A percentile compares a stretch with the other conserved stretches of the same genome.
phyloP scores from a whole-genome alignment of 2,329 filamentous ascomycete genomes.

The Cyphellophora attinorum region DNA sequence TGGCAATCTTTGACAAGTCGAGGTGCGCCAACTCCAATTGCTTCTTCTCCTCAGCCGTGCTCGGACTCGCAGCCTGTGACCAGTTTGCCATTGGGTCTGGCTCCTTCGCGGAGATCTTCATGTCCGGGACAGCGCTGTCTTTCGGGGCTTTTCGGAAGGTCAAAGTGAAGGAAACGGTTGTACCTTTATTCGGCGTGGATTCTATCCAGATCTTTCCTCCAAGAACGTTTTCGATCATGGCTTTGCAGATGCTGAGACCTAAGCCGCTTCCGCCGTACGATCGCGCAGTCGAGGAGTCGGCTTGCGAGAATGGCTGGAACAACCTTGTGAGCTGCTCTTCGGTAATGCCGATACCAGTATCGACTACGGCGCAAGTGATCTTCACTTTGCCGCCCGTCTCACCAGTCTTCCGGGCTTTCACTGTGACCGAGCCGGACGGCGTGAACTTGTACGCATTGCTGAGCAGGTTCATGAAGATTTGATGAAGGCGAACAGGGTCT shows the following conservation, averaged over 20 bases:
- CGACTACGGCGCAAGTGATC: conserved; percentile 42
- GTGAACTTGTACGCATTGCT: conserved; percentile 58
- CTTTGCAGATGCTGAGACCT: conserved; percentile 55
- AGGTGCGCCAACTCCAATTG: conserved; percentile 39
- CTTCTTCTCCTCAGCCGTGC: conserved; percentile 30
- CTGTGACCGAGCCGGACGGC: conserved; percentile 39
- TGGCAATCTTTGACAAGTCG: conserved; percentile 63
- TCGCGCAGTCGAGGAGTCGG: conserved; percentile 54
- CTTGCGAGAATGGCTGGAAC: conserved; percentile 51
- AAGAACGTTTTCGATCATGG: conserved; percentile 52
- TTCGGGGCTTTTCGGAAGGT: conserved; percentile 73
- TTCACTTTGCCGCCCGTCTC: conserved; percentile 23
- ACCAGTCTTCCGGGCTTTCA: conserved; percentile 28
- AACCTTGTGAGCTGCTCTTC: conserved; percentile 53
- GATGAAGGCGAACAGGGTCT: conserved; percentile 69
- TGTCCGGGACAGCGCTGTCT: conserved; percentile 43
- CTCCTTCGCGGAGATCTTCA: conserved; percentile 27
- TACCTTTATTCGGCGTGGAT: conserved; percentile 45
- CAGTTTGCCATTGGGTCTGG: conserved; percentile 49
- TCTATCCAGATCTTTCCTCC: conserved; percentile 52
- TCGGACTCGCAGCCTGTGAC: conserved; percentile 33
- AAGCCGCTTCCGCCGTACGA: conserved; percentile 48
- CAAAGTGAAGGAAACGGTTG: conserved; percentile 61
- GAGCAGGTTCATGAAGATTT: conserved; percentile 55
- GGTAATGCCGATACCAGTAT: conserved; percentile 59